These are phyloP conservation scores for Apophysomyces trapeziformis DNA, from an alignment of 371 early-diverging fungal genomes.

Conservation along the genomic window DNA sequence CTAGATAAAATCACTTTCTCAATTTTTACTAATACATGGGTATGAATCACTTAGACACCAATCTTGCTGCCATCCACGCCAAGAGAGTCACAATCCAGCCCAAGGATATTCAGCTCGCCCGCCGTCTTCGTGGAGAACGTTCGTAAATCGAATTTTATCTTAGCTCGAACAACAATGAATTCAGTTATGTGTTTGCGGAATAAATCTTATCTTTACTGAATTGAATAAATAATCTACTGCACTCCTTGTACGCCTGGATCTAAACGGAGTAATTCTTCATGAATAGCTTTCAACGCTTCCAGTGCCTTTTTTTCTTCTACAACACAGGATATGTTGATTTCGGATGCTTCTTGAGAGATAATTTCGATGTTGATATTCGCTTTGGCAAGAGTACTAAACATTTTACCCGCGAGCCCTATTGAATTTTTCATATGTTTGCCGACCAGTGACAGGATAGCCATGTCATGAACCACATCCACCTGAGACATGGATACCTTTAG, in stretches of 20 bases:
- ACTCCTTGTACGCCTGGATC: conserved; percentile 30
- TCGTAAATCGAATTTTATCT: conserved; percentile 47
- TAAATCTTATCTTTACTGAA: background rate
- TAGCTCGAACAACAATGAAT: background rate
- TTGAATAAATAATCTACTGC: background rate
- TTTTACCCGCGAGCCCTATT: conserved; percentile 92
- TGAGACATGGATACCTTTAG: conserved; percentile 15
- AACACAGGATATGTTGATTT: conserved; percentile 98
- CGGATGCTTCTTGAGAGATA: conserved; percentile 96
- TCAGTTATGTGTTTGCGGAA: conserved; percentile 1
- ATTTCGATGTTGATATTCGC: conserved; percentile 96
- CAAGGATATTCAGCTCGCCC: conserved; percentile 97
- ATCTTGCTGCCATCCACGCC: conserved; percentile 98
- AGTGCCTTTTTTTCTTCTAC: conserved; percentile 72
- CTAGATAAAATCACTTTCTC: background rate
- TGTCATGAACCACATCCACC: conserved; percentile 75
- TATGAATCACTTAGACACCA: conserved; percentile 71
- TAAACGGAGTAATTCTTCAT: conserved; percentile 66
- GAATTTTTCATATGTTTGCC: conserved; percentile 95
- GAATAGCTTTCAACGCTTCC: conserved; percentile 88
- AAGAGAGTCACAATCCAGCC: conserved; percentile 99
- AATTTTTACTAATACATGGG: background rate
- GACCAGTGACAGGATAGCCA: conserved; percentile 96
- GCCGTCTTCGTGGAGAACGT: conserved; percentile 91
- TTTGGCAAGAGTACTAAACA: conserved; percentile 91